Percentiles rank a stretch among this genome's conserved stretches.
Conservation (phyloP, 208 protist species). For the Trypanosoma brucei region DNA sequence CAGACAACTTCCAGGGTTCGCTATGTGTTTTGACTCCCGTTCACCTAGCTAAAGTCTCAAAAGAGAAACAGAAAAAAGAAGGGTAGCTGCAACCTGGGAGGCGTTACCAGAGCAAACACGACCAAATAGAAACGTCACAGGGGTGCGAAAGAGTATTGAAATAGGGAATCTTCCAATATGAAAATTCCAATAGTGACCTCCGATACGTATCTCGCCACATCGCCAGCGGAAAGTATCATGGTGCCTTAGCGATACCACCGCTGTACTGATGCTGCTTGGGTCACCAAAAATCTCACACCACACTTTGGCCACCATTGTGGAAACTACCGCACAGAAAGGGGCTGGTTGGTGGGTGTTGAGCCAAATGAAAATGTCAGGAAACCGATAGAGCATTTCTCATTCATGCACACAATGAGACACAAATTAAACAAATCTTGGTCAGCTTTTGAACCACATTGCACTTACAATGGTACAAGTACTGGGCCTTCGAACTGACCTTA, state of each 20-base stretch:
- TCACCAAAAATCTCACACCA: conserved; percentile 17
- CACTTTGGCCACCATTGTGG: conserved; percentile 31
- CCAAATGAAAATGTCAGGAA: not conserved
- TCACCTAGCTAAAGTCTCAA: too few relatives aligned
- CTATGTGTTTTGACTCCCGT: too few relatives aligned
- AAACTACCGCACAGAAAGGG: conserved; percentile 15
- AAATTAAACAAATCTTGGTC: conserved; percentile 11
- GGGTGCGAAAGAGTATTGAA: not conserved
- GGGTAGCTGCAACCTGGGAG: not conserved
- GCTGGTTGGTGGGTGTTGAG: conserved; percentile 33
- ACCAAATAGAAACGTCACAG: not conserved
- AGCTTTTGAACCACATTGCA: conserved; percentile 24
- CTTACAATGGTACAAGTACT: conserved; percentile 11
- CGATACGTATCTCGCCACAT: conserved; percentile 24
- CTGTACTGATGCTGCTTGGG: conserved; percentile 39
- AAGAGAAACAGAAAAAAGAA: too few relatives aligned
- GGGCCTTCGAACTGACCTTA: conserved; percentile 23
- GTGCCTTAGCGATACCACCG: conserved; percentile 8
- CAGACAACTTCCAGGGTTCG: too few relatives aligned
- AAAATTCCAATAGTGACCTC: not conserved
- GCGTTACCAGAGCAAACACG: not conserved
- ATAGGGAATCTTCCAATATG: not conserved
- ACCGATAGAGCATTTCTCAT: not conserved
- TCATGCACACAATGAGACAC: not conserved
- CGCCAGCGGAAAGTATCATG: conserved; percentile 25